phyloP scores from a whole-genome alignment of 108 stramenopile genomes.

The Nannochloropsis salina region DNA sequence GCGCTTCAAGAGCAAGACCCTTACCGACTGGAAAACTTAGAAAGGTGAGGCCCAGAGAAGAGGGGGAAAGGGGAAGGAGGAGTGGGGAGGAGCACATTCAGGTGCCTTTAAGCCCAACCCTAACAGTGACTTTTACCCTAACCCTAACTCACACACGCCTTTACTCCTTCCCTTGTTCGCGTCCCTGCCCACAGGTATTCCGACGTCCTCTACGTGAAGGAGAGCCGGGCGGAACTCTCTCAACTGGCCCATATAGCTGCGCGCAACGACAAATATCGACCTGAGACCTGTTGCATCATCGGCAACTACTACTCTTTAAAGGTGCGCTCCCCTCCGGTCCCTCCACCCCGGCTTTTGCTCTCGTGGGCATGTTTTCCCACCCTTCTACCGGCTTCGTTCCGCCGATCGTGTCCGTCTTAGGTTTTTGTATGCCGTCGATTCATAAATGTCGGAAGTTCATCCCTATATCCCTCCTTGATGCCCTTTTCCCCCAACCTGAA shows the following conservation, averaged over 20 bases:
- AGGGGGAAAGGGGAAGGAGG: slow-evolving; percentile 77
- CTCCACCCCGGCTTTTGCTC: background rate
- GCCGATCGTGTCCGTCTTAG: no score
- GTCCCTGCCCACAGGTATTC: background rate
- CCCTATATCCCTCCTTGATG: background rate
- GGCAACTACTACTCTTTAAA: slow-evolving; percentile 92
- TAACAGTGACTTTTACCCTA: background rate
- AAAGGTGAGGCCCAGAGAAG: slow-evolving; percentile 64
- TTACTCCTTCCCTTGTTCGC: background rate
- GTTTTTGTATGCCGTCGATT: no score
- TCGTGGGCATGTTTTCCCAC: background rate
- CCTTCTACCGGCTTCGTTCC: background rate
- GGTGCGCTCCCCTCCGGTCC: background rate
- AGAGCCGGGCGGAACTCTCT: slow-evolving; percentile 66
- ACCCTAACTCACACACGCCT: background rate
- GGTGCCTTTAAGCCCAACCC: background rate
- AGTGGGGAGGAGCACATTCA: background rate
- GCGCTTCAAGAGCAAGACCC: slow-evolving; percentile 67
- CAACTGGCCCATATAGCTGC: slow-evolving; percentile 79
- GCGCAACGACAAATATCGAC: slow-evolving; percentile 79
- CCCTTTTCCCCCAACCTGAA: background rate
- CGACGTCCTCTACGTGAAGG: slow-evolving; percentile 82
- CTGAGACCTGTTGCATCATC: slow-evolving; percentile 91
- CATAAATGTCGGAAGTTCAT: background rate
- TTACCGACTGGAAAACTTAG: slow-evolving; percentile 79